Base-by-base conservation (phyloP, 2,329 filamentous ascomycete species). In the Aspergillus niger region DNA sequence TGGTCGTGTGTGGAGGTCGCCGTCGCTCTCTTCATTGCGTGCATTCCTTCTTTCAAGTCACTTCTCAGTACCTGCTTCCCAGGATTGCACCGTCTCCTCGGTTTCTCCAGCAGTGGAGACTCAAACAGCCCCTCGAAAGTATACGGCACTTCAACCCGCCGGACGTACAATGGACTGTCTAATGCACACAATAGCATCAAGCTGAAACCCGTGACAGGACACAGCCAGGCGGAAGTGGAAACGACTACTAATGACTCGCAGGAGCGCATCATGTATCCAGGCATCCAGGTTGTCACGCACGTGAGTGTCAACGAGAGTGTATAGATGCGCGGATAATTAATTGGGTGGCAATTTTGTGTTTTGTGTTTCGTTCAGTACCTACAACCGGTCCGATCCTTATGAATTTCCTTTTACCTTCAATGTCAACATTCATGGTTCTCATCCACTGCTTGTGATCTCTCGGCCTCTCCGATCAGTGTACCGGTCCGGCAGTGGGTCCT, bases 1-100 rank as follows among this genome's bases (percentile, higher is more conserved):
- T 69, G 67, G 67, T 69, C 67, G 2, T 68, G 61, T 13, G 61
- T 65, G 4, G 67, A 69, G 55, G 50, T 69, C 38, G 63, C 56
- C 1, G 60, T 69, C 10, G 66, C 61, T 2, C 55, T 67, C 28
- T 64, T 69, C n/a, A 68, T 67, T 8, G 61, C 67, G 1, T 67
- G 66, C n/a, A 52, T 69, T 8, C 67, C 67, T 5, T 64, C 63
- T 0, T 65, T 68, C 56, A 69, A 69, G 44, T 53, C 66, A 0
- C 48, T 69, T 10, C 57, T 69, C 2, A 58, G 58, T 5, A 50
- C 62, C 26, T 60, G 58, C 26, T 67, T 62, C 49, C 65, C 64
- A 2, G 24, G 13, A 3, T 20, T 64, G 13, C 60, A 57, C 15
- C 60, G 57, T 11, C 56, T 64, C 2, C 57, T 65, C 10, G 64